Percentiles rank a stretch among this genome's conserved stretches.
Evolutionary conservation across 2,329 filamentous ascomycete species (phyloP).

Genomic region (Beauveria asiatica): DNA sequence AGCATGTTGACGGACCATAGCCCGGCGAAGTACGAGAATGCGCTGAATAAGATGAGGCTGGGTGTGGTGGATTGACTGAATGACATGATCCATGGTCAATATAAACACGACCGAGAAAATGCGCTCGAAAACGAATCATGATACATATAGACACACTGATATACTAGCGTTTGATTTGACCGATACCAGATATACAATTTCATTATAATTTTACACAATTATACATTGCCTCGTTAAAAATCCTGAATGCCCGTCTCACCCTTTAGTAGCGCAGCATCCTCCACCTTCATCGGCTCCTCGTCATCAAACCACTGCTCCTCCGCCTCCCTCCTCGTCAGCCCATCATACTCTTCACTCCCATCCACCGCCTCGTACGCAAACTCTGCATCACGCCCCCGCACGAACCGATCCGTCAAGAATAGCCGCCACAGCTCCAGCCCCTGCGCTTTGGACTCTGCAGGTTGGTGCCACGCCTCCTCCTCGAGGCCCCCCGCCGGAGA

Average conservation of each 20-base stretch:
- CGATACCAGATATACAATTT: not conserved
- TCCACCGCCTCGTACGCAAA: constrained; percentile 72
- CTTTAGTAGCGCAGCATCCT: constrained; percentile 20
- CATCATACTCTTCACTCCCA: constrained; percentile 62
- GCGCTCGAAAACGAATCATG: constrained; percentile 9
- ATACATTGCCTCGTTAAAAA: constrained; percentile 38
- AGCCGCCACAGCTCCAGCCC: constrained; percentile 61
- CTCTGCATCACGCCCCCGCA: constrained; percentile 65
- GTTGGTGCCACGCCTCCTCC: constrained; percentile 22
- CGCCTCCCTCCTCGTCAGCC: constrained; percentile 46
- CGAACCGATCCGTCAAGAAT: constrained; percentile 65
- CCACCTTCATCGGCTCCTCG: constrained; percentile 56
- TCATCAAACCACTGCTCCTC: constrained; percentile 75
- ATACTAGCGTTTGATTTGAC: not conserved
- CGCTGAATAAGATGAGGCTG: constrained; percentile 49
- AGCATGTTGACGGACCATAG: constrained; percentile 72
- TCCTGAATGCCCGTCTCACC: constrained; percentile 68
- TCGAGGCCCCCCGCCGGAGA: constrained; percentile 19
- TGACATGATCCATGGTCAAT: not conserved
- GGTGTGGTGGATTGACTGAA: constrained; percentile 32
- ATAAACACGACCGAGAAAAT: no score
- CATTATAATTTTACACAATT: not conserved
- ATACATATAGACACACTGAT: constrained; percentile 1
- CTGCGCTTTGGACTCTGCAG: constrained; percentile 44
- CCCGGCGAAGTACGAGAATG: constrained; percentile 64